Percentiles rank a stretch among this genome's conserved stretches.
phyloP scores from a whole-genome alignment of 371 early-diverging fungal species.

The Parasitella parasitica region DNA sequence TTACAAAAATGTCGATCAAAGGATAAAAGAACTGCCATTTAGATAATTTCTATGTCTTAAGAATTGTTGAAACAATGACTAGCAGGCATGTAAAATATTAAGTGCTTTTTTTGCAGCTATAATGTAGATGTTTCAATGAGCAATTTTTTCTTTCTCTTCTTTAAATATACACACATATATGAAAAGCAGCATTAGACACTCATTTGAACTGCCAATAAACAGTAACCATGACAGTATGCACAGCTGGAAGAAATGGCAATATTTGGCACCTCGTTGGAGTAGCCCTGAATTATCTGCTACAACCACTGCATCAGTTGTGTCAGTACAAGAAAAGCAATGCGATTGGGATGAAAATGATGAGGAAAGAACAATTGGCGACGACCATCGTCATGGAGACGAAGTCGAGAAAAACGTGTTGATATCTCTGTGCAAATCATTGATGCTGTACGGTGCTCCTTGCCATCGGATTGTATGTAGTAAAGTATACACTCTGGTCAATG shows the following conservation, averaged over 20 bases:
- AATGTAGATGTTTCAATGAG: not conserved
- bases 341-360: not conserved
- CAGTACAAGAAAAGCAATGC: not conserved
- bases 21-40: not conserved
- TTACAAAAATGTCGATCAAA: no score
- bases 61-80: not conserved
- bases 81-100: not conserved
- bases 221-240: not conserved
- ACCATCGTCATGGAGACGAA: not conserved
- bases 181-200: not conserved
- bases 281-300: constrained; percentile 4
- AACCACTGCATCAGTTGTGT: not conserved
- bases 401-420: constrained; percentile 62
- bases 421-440: constrained; percentile 62
- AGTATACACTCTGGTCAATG: no score
- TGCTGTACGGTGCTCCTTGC: constrained; percentile 72
- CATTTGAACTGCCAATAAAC: not conserved
- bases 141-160: not conserved
- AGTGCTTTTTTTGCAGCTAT: no score
- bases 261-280: constrained; percentile 7
- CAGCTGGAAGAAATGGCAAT: constrained; percentile 1
- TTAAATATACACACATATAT: not conserved
- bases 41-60: not conserved
- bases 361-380: not conserved
- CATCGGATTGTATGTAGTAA: constrained; percentile 58